A percentile compares a stretch with the other conserved stretches of the same genome.
Evolutionary conservation across 805 yeast genomes (phyloP).

Genomic region (Wickerhamomyces strasburgensis): DNA sequence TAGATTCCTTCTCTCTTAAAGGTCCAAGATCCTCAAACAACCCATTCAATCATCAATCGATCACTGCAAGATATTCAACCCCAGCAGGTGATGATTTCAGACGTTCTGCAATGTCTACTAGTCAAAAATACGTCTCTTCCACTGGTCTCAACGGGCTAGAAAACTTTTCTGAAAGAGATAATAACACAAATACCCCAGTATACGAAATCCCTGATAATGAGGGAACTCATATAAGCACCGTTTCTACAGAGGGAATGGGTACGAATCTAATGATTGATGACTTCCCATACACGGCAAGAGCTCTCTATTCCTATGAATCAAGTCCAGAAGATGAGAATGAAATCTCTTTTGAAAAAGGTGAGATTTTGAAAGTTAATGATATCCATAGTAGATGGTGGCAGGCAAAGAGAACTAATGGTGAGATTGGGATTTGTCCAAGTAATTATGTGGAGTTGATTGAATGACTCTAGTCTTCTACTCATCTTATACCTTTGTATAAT

Average conservation of each 20-base stretch:
- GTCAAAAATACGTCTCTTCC: slow-evolving; percentile 38
- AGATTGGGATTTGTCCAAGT: slow-evolving; percentile 94
- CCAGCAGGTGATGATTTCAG: slow-evolving; percentile 10
- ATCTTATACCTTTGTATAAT: too few relatives aligned
- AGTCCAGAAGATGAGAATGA: slow-evolving; percentile 92
- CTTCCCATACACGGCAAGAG: slow-evolving; percentile 82
- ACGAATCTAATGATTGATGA: slow-evolving; percentile 32
- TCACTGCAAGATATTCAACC: slow-evolving; percentile 6
- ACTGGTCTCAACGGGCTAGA: slow-evolving; percentile 59
- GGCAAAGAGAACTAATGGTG: slow-evolving; percentile 84
- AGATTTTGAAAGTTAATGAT: slow-evolving; percentile 85
- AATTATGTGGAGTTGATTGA: slow-evolving; percentile 80
- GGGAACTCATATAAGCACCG: slow-evolving; percentile 19
- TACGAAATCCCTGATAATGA: slow-evolving; percentile 15
- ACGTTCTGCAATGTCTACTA: slow-evolving; percentile 17
- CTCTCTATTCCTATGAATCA: slow-evolving; percentile 82
- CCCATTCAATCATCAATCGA: slow-evolving; percentile 18
- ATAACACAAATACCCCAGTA: slow-evolving; percentile 14
- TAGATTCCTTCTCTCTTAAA: slow-evolving; percentile 73
- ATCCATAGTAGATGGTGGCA: slow-evolving; percentile 99
- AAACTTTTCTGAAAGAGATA: slow-evolving; percentile 33
- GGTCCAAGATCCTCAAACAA: slow-evolving; percentile 35
- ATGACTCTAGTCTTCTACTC: too few relatives aligned
- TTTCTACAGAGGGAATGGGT: slow-evolving; percentile 12
- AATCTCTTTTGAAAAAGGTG: slow-evolving; percentile 85